Percentiles rank a stretch among this genome's conserved stretches.
phyloP scores from a whole-genome alignment of 1,284 basidiomycete genomes.

The Marasmius fiardii region DNA sequence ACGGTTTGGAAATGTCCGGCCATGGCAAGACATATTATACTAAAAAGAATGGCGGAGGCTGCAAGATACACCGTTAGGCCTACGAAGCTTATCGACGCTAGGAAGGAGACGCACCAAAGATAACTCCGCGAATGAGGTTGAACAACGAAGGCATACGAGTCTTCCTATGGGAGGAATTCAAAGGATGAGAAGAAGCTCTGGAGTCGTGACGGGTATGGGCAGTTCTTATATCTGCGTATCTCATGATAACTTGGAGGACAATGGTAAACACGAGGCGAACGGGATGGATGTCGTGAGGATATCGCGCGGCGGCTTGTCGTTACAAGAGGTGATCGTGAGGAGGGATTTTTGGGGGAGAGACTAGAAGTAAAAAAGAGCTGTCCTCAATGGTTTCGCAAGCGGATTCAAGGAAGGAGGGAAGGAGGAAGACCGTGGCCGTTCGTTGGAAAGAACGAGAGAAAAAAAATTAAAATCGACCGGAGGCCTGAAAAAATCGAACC shows the following conservation, averaged over 20 bases:
- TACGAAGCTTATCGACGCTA: not conserved
- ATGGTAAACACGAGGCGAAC: conserved; percentile 43
- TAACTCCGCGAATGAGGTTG: conserved; percentile 49
- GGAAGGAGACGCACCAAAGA: conserved; percentile 6
- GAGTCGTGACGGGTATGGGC: conserved; percentile 17
- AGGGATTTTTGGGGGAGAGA: too few species aligned
- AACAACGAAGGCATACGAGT: conserved; percentile 49
- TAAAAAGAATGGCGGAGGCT: conserved; percentile 69
- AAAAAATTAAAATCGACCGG: conserved; percentile 1
- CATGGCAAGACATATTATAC: conserved; percentile 70
- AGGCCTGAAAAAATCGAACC: not conserved
- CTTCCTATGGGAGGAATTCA: conserved; percentile 20
- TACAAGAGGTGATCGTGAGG: conserved; percentile 19
- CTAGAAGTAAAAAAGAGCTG: not conserved
- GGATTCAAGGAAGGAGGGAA: not conserved
- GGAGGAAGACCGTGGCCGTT: too few species aligned
- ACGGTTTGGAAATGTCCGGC: conserved; percentile 71
- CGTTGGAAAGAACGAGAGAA: not conserved
- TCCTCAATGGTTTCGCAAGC: not conserved
- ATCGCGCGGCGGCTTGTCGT: conserved; percentile 10
- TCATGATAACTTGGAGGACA: conserved; percentile 36
- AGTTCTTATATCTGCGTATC: conserved; percentile 21
- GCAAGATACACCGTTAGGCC: conserved; percentile 5
- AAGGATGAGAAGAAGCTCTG: conserved; percentile 23
- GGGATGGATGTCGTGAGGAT: conserved; percentile 11